Evolutionary conservation across 1,284 basidiomycete genomes (phyloP), one percentile per base, ranked within the genome.

Genomic region (Marasmius oreades): DNA sequence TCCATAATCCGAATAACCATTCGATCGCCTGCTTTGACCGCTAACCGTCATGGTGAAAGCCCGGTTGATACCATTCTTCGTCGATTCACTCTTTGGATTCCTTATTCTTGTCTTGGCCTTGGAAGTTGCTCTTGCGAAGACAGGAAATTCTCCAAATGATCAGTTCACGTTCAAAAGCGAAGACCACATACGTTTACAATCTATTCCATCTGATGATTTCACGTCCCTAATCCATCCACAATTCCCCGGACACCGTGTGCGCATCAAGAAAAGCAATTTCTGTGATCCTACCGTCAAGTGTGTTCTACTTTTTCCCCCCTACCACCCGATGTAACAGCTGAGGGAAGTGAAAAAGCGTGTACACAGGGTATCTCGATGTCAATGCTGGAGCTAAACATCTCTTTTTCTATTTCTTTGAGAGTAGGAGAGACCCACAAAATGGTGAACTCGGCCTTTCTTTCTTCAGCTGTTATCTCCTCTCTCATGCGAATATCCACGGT

Each of bases 401-500:
- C 45, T 93, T 92, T 76, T 93, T 93, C 73, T 91, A 90, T 71
- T 93, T 92, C 74, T 93, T 93, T 69, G 89, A 91, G 70, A 89
- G 86, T 52, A 74, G 90, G 56, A 76, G 78, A 43, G 74, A 86
- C 58, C 90, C 90, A 1, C 77, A 78, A 16, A 77, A 77, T 51
- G 78, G 78, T 77, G 53, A 26, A 61, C 48, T 5, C 18, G 11
- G 52, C 12, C 5, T 28, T 52, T 14, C 22, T 7, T 42, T 24
- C 16, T 18, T 8, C 11, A 34, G 4, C 3, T 44, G 11, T 33
- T n/a, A n/a, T n/a, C n/a, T n/a, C 3, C 37, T 22, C 23, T 33
- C 34, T 28, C 14, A 26, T 31, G 28, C 39, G 14, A 50, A 14
- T 10, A 53, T 10, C 28, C 53, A 26, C 24, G 28, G 34, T 45